Conservation (phyloP, 2,329 filamentous ascomycete genomes). For the Clarireedia hainanense region DNA sequence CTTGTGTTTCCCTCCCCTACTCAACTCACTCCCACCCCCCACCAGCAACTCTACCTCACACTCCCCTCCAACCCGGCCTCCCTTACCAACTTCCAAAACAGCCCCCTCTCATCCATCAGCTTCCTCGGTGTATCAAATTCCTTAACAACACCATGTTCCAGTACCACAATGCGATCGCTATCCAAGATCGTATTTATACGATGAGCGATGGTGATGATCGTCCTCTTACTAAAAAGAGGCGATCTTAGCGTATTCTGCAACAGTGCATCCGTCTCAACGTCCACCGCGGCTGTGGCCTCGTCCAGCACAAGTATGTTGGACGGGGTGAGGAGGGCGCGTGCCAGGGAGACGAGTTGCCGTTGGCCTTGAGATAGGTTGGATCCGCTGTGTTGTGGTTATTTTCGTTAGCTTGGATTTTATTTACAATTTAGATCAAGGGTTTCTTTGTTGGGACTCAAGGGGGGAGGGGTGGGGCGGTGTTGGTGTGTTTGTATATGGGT, state of each 20-base stretch:
- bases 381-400: conserved; percentile 41
- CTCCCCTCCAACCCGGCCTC: conserved; percentile 64
- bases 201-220: conserved; percentile 97
- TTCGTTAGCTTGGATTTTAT: conserved; percentile 6
- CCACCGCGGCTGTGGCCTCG: conserved; percentile 79
- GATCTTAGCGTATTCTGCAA: conserved; percentile 56
- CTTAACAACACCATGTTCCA: conserved; percentile 81
- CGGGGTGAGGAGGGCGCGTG: conserved; percentile 86
- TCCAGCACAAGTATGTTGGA: conserved; percentile 96
- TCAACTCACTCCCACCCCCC: background rate
- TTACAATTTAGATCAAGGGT: background rate
- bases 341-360: conserved; percentile 86
- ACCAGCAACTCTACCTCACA: conserved; percentile 1
- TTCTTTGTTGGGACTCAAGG: too few species aligned
- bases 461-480: too few species aligned
- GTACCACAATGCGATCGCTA: conserved; percentile 82
- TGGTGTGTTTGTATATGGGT: too few species aligned
- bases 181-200: conserved; percentile 95
- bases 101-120: conserved; percentile 65
- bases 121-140: conserved; percentile 86
- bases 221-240: conserved; percentile 74
- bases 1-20: too few species aligned
- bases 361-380: conserved; percentile 95
- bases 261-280: conserved; percentile 61
- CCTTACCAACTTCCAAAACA: conserved; percentile 86